Evolutionary conservation across 768 basidiomycete species (phyloP), one percentile per base, ranked within the genome.

Genomic region (Boletus tomentosulus): DNA sequence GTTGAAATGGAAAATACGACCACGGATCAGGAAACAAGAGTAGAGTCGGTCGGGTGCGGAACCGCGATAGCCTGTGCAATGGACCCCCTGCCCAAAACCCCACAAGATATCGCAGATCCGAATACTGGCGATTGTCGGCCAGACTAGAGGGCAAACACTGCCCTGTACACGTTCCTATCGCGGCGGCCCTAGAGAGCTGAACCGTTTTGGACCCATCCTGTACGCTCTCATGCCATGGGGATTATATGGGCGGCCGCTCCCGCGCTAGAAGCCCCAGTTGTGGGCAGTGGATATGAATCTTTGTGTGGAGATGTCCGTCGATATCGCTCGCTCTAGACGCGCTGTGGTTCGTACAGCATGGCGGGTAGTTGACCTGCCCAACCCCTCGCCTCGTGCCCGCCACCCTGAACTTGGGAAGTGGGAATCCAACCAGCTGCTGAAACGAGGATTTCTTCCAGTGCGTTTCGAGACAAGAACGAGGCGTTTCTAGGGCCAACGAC

Each of bases 31-130:
- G 58, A 47, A 46, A 44, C 34, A 19, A 19, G 19, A 19, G 19
- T 19, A 19, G 19, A 19, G 19, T 19, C 19, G 19, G 19, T 19
- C 19, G 19, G 38, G 37, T 47, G 51, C 57, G 55, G 60, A 59
- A 57, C 53, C 58, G 55, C 53, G 50, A 51, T 54, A 60, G 47
- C 27, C 38, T 24, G 19, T 19, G 19, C 19, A 19, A 19, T 34
- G 11, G 33, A 12, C 35, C 15, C 35, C 5, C 35, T 16, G 35
- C 16, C 35, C 13, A 37, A 37, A 12, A 8, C 65, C 27, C 48
- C 51, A 28, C 54, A 57, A n/a, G n/a, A n/a, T n/a, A n/a, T n/a
- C n/a, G n/a, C 55, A 62, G 66, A 67, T 67, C 65, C 58, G 63
- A 35, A 43, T 57, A 50, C 63, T 54, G 58, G 63, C 66, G 65